phyloP scores from a whole-genome alignment of 805 yeast species.

The Schwanniomyces vanrijiae region DNA sequence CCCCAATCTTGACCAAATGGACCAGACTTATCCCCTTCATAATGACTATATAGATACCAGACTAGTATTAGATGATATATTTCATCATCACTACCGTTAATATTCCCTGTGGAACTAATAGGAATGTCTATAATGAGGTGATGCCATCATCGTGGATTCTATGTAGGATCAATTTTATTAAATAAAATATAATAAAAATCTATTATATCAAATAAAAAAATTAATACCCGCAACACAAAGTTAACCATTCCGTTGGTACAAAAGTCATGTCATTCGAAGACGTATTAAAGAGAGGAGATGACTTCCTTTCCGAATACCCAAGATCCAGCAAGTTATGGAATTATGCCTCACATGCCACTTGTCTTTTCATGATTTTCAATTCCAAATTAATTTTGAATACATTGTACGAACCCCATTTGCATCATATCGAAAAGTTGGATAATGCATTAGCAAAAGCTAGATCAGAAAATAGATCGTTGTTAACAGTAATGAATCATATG shows the following conservation, averaged over 20 bases:
- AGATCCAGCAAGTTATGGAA: conserved; percentile 63
- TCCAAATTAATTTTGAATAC: conserved; percentile 62
- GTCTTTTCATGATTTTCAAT: conserved; percentile 61
- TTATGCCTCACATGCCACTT: conserved; percentile 63
- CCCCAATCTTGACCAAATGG: not conserved
- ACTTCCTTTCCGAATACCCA: conserved; percentile 64
- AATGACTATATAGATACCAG: not conserved
- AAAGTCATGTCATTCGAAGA: conserved; percentile 62
- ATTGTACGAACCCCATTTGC: conserved; percentile 63
- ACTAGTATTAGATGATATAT: conserved; percentile 3
- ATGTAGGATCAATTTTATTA: not conserved
- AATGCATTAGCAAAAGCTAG: conserved; percentile 62
- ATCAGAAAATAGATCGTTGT: conserved; percentile 66
- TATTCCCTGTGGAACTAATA: not conserved
- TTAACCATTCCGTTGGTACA: too few relatives aligned
- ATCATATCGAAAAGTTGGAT: conserved; percentile 64
- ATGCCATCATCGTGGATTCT: not conserved
- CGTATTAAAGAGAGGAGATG: conserved; percentile 73
- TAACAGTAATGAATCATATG: conserved; percentile 94
- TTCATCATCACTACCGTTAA: not conserved
- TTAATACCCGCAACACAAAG: not conserved
- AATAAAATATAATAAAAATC: not conserved
- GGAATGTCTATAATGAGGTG: not conserved
- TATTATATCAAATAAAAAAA: not conserved
- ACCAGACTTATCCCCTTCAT: not conserved